phyloP scores from a whole-genome alignment of 768 basidiomycete genomes.

The Crepidotus variabilis region DNA sequence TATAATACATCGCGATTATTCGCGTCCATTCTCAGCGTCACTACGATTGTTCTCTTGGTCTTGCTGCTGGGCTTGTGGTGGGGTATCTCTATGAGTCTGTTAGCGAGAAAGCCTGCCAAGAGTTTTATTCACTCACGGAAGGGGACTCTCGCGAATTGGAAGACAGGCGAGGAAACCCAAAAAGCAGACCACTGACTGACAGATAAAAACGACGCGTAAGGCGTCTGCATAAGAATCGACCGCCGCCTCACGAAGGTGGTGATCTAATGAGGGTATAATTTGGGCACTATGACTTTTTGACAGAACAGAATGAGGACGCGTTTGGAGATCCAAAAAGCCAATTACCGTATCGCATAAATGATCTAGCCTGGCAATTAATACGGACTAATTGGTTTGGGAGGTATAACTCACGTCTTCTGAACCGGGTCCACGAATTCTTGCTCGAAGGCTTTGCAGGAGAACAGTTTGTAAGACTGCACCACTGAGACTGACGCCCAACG shows the following conservation, averaged over 20 bases:
- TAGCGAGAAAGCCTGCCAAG: slow-evolving; percentile 3
- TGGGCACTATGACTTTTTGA: slow-evolving; percentile 61
- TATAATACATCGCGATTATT: slow-evolving; percentile 24
- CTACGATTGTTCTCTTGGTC: slow-evolving; percentile 49
- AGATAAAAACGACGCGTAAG: slow-evolving; percentile 78
- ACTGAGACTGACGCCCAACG: slow-evolving; percentile 87
- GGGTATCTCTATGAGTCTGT: slow-evolving; percentile 38
- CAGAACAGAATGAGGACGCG: not conserved
- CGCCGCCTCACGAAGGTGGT: slow-evolving; percentile 53
- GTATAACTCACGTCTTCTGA: slow-evolving; percentile 58
- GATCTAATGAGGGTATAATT: slow-evolving; percentile 64
- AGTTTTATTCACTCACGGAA: slow-evolving; percentile 43
- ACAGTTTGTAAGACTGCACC: slow-evolving; percentile 83
- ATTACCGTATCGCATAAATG: slow-evolving; percentile 58
- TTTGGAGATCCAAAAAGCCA: slow-evolving; percentile 2
- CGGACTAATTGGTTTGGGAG: not conserved
- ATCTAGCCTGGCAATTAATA: slow-evolving; percentile 36
- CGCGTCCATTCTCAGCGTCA: slow-evolving; percentile 26
- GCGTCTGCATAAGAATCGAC: slow-evolving; percentile 77
- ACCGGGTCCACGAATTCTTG: slow-evolving; percentile 72
- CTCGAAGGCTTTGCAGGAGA: slow-evolving; percentile 63
- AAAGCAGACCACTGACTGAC: slow-evolving; percentile 66
- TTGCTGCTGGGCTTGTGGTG: slow-evolving; percentile 54
- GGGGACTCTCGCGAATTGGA: slow-evolving; percentile 70
- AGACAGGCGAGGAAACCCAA: slow-evolving; percentile 65